Evolutionary conservation across 225 moss, liverwort and hornwort genomes (phyloP).

Genomic region (Rhytidiadelphus loreus): DNA sequence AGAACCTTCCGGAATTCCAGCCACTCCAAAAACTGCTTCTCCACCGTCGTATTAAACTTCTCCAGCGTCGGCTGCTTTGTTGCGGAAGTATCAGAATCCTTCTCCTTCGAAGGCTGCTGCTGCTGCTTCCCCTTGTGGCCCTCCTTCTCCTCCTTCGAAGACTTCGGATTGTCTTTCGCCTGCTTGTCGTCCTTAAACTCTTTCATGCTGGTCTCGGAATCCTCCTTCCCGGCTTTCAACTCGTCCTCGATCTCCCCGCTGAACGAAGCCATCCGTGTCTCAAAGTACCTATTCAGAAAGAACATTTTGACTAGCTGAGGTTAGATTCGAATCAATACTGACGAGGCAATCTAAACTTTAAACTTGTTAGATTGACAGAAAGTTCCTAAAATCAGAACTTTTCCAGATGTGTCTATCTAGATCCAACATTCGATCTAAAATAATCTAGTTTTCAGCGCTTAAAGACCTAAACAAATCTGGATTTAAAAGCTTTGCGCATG

Average conservation of each 20-base stretch:
- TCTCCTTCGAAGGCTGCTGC: background rate
- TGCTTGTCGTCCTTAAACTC: background rate
- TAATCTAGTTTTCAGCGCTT: background rate
- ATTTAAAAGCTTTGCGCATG: background rate
- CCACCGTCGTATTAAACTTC: background rate
- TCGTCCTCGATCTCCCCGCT: slow-evolving; percentile 7
- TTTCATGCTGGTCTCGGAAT: background rate
- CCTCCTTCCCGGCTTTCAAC: background rate
- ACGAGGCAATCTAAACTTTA: background rate
- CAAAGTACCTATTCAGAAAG: background rate
- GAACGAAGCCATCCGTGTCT: slow-evolving; percentile 8
- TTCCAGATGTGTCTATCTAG: background rate
- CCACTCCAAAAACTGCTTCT: background rate
- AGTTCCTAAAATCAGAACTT: background rate
- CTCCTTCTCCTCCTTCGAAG: background rate
- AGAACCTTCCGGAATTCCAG: background rate
- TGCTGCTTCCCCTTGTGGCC: background rate
- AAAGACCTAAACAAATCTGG: background rate
- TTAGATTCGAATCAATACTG: background rate
- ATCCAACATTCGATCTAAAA: background rate
- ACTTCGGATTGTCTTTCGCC: background rate
- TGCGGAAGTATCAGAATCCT: background rate
- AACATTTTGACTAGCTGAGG: background rate
- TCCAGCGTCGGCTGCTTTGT: background rate
- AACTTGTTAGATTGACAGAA: background rate